Conservation (phyloP, 179 eudicot species). For the Patellifolia procumbens region DNA sequence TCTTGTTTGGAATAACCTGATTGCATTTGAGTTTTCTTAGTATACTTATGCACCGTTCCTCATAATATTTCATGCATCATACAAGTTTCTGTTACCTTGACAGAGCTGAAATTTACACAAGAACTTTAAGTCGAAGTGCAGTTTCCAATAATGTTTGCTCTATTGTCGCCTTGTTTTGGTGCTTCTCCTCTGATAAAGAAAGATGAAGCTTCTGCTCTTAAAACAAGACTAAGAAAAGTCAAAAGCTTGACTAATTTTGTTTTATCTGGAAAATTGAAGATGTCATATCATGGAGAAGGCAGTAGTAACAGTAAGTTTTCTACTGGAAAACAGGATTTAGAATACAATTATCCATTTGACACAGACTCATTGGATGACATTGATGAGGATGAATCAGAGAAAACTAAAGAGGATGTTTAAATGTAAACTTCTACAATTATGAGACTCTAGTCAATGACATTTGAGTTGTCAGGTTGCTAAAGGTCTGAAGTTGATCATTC, state of each 20-base stretch:
- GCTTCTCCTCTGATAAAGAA: constrained; percentile 37
- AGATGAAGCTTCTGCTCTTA: constrained; percentile 58
- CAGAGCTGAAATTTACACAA: constrained; percentile 46
- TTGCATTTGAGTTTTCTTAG: not conserved
- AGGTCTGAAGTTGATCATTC: too few species aligned
- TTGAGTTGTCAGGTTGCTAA: too few species aligned
- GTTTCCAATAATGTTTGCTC: constrained; percentile 41
- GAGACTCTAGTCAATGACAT: constrained; percentile 75
- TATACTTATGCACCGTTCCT: not conserved
- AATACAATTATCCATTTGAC: constrained; percentile 63
- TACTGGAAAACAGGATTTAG: constrained; percentile 71
- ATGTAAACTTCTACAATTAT: constrained; percentile 52
- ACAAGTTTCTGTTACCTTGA: constrained; percentile 61
- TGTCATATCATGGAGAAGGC: constrained; percentile 60
- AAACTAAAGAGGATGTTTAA: constrained; percentile 45
- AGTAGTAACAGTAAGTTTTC: constrained; percentile 72
- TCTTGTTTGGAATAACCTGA: not conserved
- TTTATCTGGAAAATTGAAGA: constrained; percentile 55
- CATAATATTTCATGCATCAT: constrained; percentile 18
- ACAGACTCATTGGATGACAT: constrained; percentile 68
- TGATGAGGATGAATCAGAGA: constrained; percentile 66
- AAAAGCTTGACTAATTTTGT: constrained; percentile 58
- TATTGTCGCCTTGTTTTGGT: constrained; percentile 48
- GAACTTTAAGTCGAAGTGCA: constrained; percentile 41
- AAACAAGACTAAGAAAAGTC: constrained; percentile 61